Conservation (phyloP, 2,329 filamentous ascomycete genomes). For the Alternaria brassicicola region DNA sequence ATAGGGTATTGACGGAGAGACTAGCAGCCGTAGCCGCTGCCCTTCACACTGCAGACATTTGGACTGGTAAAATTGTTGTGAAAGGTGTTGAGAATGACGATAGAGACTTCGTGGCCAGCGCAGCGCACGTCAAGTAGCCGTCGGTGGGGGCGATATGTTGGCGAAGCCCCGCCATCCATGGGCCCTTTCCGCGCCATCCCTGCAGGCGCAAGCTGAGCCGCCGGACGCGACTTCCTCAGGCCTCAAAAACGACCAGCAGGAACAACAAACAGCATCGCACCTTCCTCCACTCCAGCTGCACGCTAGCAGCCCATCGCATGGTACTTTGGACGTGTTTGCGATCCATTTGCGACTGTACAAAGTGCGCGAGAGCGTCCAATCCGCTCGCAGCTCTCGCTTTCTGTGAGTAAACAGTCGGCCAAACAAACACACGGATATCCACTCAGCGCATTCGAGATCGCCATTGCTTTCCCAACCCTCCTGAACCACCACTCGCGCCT, state of each 20-base stretch:
- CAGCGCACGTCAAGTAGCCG: slow-evolving; percentile 33
- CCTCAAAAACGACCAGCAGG: slow-evolving; percentile 13
- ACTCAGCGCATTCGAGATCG: slow-evolving; percentile 11
- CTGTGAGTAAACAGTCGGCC: slow-evolving; percentile 42
- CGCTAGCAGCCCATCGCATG: background rate
- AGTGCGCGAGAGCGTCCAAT: slow-evolving; percentile 4
- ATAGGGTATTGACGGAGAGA: slow-evolving; percentile 43
- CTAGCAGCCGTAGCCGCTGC: slow-evolving; percentile 56
- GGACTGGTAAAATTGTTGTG: slow-evolving; percentile 21
- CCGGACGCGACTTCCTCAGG: slow-evolving; percentile 29
- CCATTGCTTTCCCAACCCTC: background rate
- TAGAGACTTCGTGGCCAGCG: slow-evolving; percentile 33
- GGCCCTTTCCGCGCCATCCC: slow-evolving; percentile 19
- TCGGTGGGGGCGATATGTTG: slow-evolving; percentile 30
- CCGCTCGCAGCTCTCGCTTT: slow-evolving; percentile 25
- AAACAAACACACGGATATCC: slow-evolving; percentile 35
- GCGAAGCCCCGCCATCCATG: slow-evolving; percentile 26
- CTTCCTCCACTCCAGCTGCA: slow-evolving; percentile 1
- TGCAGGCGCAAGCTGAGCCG: slow-evolving; percentile 19
- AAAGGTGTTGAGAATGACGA: slow-evolving; percentile 23
- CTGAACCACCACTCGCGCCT: background rate
- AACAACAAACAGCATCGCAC: slow-evolving; percentile 21
- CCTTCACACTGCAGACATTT: slow-evolving; percentile 51
- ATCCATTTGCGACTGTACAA: background rate
- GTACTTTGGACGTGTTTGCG: background rate